phyloP scores from a whole-genome alignment of 176 grass and related monocot species.

The Bromus sterilis region DNA sequence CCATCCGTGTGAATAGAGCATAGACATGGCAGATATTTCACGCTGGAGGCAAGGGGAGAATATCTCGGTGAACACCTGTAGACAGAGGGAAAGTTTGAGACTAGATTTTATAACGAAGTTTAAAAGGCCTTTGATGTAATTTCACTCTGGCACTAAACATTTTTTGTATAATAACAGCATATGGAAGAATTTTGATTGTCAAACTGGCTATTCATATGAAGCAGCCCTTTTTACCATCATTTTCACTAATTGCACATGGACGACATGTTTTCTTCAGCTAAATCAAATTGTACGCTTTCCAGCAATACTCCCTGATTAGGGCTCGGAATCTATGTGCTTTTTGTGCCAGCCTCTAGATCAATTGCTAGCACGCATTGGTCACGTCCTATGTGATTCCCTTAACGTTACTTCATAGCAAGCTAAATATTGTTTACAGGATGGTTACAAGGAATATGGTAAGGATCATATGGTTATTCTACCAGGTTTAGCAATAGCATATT shows the following conservation, averaged over 20 bases:
- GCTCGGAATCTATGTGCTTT: no score
- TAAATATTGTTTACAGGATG: no score
- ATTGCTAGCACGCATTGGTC: no score
- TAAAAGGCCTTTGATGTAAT: background rate
- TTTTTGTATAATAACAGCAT: conserved; percentile 29
- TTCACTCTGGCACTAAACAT: background rate
- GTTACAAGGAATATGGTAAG: no score
- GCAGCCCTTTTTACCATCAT: background rate
- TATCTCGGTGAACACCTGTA: conserved; percentile 6
- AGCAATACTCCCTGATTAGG: no score
- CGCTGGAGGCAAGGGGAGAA: background rate
- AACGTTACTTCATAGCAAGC: no score
- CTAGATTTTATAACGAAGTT: conserved; percentile 27
- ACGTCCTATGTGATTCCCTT: no score
- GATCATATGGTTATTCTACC: no score
- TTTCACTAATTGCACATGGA: background rate
- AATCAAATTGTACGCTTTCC: background rate
- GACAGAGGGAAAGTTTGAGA: background rate
- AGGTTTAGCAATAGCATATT: no score
- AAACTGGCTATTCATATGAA: conserved; percentile 20
- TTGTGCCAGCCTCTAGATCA: no score
- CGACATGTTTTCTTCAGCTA: background rate
- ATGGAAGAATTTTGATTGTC: conserved; percentile 14
- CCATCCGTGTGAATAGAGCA: conserved; percentile 89
- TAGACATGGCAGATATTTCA: conserved; percentile 31